These are phyloP conservation scores for Kentomonas sorsogonicus DNA, from an alignment of 208 protist genomes.

Conservation along the genomic window DNA sequence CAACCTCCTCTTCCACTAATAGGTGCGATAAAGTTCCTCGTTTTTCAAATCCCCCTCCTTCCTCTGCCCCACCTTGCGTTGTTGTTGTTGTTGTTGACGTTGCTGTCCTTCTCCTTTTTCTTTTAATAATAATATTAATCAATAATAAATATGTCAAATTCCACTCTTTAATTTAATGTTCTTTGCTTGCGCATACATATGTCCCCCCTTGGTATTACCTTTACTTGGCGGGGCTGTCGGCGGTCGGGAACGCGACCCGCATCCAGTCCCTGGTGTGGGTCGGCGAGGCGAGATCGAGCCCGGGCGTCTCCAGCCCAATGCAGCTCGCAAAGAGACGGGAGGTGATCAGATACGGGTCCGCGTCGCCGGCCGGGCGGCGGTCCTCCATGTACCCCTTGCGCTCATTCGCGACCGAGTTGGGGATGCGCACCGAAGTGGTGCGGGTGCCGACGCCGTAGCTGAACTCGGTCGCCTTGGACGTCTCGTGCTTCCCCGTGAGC, in stretches of 20 bases:
- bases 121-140: no score
- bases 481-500: constrained; percentile 86
- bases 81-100: no score
- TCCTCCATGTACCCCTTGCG: constrained; percentile 96
- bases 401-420: constrained; percentile 85
- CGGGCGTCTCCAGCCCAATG: constrained; percentile 43
- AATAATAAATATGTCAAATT: no score
- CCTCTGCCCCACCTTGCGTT: no score
- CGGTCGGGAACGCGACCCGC: constrained; percentile 35
- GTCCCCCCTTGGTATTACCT: constrained; percentile 7
- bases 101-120: neutral
- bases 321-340: constrained; percentile 83
- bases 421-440: constrained; percentile 95
- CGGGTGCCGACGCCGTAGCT: constrained; percentile 80
- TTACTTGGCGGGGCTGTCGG: no score
- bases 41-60: no score
- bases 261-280: constrained; percentile 72
- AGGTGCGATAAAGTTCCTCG: no score
- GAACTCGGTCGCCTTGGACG: constrained; percentile 64
- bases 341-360: constrained; percentile 96
- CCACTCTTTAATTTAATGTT: neutral
- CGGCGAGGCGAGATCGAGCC: constrained; percentile 50
- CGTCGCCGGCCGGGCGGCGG: constrained; percentile 94
- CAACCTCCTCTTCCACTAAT: no score
- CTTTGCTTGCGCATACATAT: no score